A percentile compares a stretch with the other conserved stretches of the same genome.
Conservation (phyloP, 306 rosid species). For the Coriaria nepalensis region DNA sequence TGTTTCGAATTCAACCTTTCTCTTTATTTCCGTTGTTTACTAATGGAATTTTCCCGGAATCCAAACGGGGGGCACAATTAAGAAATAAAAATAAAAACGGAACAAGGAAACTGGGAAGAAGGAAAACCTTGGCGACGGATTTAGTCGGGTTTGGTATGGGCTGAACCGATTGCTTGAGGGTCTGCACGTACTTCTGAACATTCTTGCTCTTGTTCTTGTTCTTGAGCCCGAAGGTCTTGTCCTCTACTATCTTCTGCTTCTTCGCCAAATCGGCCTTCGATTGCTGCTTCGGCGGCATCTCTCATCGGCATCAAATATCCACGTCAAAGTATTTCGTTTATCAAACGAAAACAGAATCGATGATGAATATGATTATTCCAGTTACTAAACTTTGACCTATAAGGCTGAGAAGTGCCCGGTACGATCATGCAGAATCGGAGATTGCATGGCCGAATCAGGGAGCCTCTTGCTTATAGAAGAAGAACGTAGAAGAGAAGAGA, state of each 20-base stretch:
- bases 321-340: too few relatives aligned
- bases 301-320: constrained; percentile 27
- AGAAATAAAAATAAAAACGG: constrained; percentile 7
- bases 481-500: not conserved
- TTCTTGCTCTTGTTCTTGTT: constrained; percentile 86
- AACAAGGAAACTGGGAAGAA: not conserved
- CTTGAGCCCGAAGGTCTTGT: constrained; percentile 92
- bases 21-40: not conserved
- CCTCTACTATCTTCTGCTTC: constrained; percentile 94
- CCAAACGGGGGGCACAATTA: too few relatives aligned
- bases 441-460: too few relatives aligned
- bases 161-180: constrained; percentile 51
- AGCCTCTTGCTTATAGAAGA: not conserved
- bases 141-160: constrained; percentile 54
- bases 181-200: constrained; percentile 86
- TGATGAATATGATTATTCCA: constrained; percentile 7
- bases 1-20: not conserved
- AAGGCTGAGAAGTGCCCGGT: too few relatives aligned
- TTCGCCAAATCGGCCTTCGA: constrained; percentile 69
- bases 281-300: constrained; percentile 92
- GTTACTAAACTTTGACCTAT: constrained; percentile 8
- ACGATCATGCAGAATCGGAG: too few relatives aligned
- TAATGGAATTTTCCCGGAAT: too few relatives aligned
- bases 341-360: too few relatives aligned
- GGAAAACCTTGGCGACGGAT: constrained; percentile 47